These are phyloP conservation scores for Drechslera avenae DNA, from an alignment of 2,329 filamentous ascomycete species.

Conservation along the genomic window DNA sequence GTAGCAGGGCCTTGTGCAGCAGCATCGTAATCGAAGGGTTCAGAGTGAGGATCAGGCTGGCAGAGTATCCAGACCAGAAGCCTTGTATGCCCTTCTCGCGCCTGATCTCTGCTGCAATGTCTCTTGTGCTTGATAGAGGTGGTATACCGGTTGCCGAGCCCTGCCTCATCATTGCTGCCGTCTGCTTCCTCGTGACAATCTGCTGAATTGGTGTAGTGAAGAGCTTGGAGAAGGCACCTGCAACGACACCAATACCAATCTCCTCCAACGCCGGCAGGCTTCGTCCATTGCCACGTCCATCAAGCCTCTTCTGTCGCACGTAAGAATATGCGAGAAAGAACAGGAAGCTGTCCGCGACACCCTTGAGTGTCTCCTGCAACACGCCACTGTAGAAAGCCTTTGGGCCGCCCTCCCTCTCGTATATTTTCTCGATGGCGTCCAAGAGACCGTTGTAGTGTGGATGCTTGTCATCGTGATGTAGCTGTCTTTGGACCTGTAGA, in stretches of 20 bases:
- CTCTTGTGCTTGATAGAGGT: conserved; percentile 49
- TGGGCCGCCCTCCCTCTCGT: conserved; percentile 70
- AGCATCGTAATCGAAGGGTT: conserved; percentile 89
- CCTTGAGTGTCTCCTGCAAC: conserved; percentile 52
- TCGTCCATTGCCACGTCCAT: conserved; percentile 24
- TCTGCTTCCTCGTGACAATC: conserved; percentile 82
- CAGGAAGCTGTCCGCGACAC: conserved; percentile 73
- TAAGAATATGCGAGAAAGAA: conserved; percentile 84
- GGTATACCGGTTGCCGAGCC: conserved; percentile 39
- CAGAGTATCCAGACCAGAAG: conserved; percentile 89
- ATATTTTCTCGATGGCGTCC: conserved; percentile 75
- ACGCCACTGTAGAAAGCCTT: conserved; percentile 66
- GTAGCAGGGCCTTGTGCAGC: conserved; percentile 73
- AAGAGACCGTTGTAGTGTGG: conserved; percentile 67
- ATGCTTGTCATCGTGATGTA: conserved; percentile 48
- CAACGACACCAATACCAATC: conserved; percentile 72
- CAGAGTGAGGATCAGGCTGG: conserved; percentile 76
- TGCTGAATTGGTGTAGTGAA: conserved; percentile 82
- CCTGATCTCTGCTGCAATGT: conserved; percentile 68
- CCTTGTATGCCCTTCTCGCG: conserved; percentile 73
- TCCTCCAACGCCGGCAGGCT: conserved; percentile 71
- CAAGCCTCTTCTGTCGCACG: conserved; percentile 53
- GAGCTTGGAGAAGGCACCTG: conserved; percentile 75
- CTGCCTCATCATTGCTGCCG: conserved; percentile 59
- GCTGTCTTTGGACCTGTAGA: conserved; percentile 75